Base-by-base conservation (phyloP, 495 filamentous ascomycete genomes). In the Hyphodiscus hymeniophilus region DNA sequence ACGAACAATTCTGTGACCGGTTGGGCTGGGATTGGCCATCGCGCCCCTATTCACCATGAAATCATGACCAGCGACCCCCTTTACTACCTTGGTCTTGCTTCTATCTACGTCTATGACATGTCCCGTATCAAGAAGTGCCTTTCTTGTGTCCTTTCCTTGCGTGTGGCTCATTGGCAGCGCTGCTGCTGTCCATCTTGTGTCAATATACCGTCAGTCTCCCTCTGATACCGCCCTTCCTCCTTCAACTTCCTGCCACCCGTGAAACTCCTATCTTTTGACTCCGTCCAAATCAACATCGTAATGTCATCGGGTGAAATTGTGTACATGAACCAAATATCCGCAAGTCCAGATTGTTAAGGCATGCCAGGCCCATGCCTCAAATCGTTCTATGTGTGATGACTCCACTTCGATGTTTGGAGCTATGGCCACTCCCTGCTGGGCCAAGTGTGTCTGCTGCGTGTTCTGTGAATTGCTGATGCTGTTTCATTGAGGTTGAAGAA, bases 81-180 rank as follows among this genome's bases (percentile, higher is more conserved):
- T 21, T 46, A 28, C 42, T 45, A 22, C 30, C 48, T 13, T 28
- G 31, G 41, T 24, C 40, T 51, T 21, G 42, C 23, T 51, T 22
- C 42, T 33, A 51, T 51, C 35, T 42, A 47, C 35, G 42, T 47
- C 36, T 52, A 47, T 47, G 30, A 52, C 18, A 52, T 52, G 36
- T 52, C n/a, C 36, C 20, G 36, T 52, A 23, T 52, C 41, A 47
- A 42, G 50, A 36, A 52, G 50, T 47, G 50, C 43, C 34, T 52
- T 47, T 36, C 34, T 52, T 47, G 35, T 18, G 50, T 47, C 42
- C 22, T 46, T 45, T 20, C 17, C 18, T 7, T 47, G 17, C 46
- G 49, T 26, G 13, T 41, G 35, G 50, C 36, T 52, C 30, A 52
- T 52, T 52, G 13, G 50, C 35, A 52, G 42, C 50, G 50, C 50